Evolutionary conservation across 2,329 filamentous ascomycete species (phyloP).

Genomic region (Cadophora gregata): DNA sequence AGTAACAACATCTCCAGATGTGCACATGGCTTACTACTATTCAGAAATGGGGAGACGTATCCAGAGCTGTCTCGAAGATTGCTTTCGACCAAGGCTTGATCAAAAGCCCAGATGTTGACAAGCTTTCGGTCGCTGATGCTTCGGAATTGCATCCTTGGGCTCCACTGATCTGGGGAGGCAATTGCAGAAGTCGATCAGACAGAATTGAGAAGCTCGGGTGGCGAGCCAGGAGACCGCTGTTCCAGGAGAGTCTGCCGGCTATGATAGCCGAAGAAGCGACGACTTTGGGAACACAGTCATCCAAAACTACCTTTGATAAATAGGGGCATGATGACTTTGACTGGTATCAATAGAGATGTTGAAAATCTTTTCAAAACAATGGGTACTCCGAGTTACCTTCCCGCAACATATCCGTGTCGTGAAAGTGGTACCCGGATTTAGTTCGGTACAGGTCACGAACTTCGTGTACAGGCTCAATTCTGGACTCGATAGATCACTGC

Average conservation of each 20-base stretch:
- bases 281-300: conserved; percentile 31
- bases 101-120: conserved; percentile 32
- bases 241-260: conserved; percentile 33
- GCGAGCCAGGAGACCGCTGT: conserved; percentile 30
- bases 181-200: conserved; percentile 35
- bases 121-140: conserved; percentile 36
- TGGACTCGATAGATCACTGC: background rate
- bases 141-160: conserved; percentile 38
- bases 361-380: background rate
- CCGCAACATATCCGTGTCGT: background rate
- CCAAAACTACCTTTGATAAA: conserved; percentile 29
- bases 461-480: background rate
- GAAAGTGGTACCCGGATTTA: conserved; percentile 4
- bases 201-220: conserved; percentile 36
- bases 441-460: background rate
- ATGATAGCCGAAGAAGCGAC: conserved; percentile 36
- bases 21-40: conserved; percentile 43
- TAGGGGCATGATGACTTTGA: background rate
- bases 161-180: conserved; percentile 40
- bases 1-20: background rate
- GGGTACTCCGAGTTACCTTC: background rate
- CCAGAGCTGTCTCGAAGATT: conserved; percentile 51
- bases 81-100: conserved; percentile 56
- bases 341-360: background rate
- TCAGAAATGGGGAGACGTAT: conserved; percentile 57